Evolutionary conservation across 192 early-diverging fungal species (phyloP), one percentile per base, ranked within the genome.

Genomic region (Entophlyctis helioformis): DNA sequence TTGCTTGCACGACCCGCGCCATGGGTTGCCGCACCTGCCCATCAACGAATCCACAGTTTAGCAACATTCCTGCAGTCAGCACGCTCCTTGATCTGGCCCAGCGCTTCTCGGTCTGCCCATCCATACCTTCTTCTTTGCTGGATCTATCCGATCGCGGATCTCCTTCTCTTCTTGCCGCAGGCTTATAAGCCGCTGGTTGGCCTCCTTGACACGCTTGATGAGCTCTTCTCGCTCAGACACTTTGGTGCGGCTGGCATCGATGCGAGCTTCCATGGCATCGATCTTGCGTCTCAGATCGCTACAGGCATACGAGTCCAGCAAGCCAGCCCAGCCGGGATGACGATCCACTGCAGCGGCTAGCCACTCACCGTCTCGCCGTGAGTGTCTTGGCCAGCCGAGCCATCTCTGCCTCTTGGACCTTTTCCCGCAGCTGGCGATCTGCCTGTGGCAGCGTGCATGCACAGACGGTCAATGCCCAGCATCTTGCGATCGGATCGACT

Each of bases 101-200:
- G 40, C 9, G 54, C 25, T 0, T 36, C 36, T 39, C 45, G 41
- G 7, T 28, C 51, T 42, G 37, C 21, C 6, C 7, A 5, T 39
- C 21, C 5, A 48, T 48, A 29, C 39, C 20, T 42, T 32, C 10
- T 36, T 27, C 24, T 45, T 59, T 35, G 43, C 35, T 38, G 31
- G 50, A n/a, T n/a, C n/a, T n/a, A n/a, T 60, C 32, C 78, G 57
- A 2, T 59, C 67, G 13, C 45, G 36, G 19, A 81, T 78, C 16
- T 80, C 67, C 11, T 45, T 43, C 22, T 60, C 48, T 24, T 78
- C 65, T 12, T 44, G 38, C 37, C 58, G 44, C 2, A 67, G 44
- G 10, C 27, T 15, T 12, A 44, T 34, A 12, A 63, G 24, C 16
- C 35, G 37, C 12, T 52, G 44, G 16, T 57, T 47, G 2, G 42